Evolutionary conservation across 768 basidiomycete genomes (phyloP), one percentile per base, ranked within the genome.

Genomic region (Gymnopilus junonius): DNA sequence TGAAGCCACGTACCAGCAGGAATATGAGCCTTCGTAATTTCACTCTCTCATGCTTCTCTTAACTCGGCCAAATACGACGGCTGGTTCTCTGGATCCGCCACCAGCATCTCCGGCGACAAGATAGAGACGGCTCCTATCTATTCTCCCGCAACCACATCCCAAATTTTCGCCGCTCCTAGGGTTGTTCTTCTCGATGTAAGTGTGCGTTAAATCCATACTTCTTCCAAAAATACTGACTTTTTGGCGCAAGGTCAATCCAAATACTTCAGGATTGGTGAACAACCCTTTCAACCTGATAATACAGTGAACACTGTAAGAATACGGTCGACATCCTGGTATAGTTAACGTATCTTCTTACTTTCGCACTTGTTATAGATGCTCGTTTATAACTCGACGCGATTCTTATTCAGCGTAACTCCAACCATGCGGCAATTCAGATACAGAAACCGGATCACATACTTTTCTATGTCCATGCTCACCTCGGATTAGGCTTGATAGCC

Each of bases 1-100:
- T 64, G 63, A 3, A 67, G 61, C 66, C 66, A 65, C 66, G 65
- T 67, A 15, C 66, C 66, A 2, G 65, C 63, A 0, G 65, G 55
- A 25, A 67, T 35, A 20, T 59, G 60, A 3, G 62, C 58, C 8
- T 62, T 56, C 2, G 61, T 32, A 8, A 11, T 11, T 0, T 56
- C 59, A 5, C 1, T 20, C 23, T 43, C 46, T 31, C 59, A 53
- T 6, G 29, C 50, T 14, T 64, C 56, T 1, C 37, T 42, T 2
- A 65, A 32, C 7, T 48, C 35, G 4, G 29, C 46, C 4, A 61
- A 45, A 37, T 55, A 61, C 4, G 42, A 21, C 1, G 51, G 25
- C 5, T 29, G 54, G 8, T 56, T 46, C 20, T 51, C 46, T 2
- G 58, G 59, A 3, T 42, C 20, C 2, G 14, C 25, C 17, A 15